Evolutionary conservation across 2,329 filamentous ascomycete species (phyloP).

Genomic region (Neofusicoccum ribis): DNA sequence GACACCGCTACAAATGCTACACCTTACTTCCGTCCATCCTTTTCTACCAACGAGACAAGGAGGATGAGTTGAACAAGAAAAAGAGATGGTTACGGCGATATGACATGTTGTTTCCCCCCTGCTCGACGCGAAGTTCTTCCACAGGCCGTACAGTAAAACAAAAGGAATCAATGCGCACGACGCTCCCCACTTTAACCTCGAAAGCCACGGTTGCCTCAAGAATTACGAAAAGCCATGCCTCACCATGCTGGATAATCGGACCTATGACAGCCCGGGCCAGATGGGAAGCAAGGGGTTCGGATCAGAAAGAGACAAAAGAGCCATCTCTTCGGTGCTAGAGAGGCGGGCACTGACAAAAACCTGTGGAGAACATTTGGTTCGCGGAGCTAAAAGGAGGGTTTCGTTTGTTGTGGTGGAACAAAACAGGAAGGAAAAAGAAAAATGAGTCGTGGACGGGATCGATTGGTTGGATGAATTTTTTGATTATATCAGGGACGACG

Average conservation of each 20-base stretch:
- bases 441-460: background rate
- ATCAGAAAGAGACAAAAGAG: conserved; percentile 11
- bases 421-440: conserved; percentile 6
- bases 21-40: background rate
- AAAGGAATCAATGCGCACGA: background rate
- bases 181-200: conserved; percentile 38
- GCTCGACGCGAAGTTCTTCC: background rate
- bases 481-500: conserved; percentile 8
- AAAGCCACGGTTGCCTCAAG: conserved; percentile 19
- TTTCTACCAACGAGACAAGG: background rate
- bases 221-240: background rate
- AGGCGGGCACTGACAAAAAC: background rate
- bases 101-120: background rate
- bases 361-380: conserved; percentile 2
- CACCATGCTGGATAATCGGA: background rate
- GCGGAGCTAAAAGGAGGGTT: background rate
- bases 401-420: background rate
- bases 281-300: background rate
- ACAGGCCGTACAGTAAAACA: background rate
- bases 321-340: conserved; percentile 23
- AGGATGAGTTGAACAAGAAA: background rate
- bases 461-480: conserved; percentile 9
- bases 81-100: background rate
- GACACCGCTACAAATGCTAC: background rate
- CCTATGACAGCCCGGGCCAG: background rate